Conservation (phyloP, 1,284 basidiomycete species). For the Schizopora paradoxa region DNA sequence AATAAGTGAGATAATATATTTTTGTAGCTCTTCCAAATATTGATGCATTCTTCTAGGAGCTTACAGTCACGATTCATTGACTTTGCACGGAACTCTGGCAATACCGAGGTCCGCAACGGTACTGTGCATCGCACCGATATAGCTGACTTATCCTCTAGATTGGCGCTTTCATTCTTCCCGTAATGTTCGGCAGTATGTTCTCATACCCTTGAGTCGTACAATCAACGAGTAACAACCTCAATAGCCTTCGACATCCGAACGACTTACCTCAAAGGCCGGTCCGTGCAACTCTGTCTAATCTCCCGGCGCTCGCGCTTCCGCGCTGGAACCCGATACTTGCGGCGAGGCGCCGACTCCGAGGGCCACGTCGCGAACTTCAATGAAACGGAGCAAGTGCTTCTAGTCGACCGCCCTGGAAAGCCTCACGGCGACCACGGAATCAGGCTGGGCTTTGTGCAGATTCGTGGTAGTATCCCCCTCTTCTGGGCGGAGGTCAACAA, state of each 20-base stretch:
- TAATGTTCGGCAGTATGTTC: slow-evolving; percentile 83
- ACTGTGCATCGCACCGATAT: slow-evolving; percentile 12
- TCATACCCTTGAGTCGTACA: slow-evolving; percentile 6
- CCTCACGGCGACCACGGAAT: slow-evolving; percentile 48
- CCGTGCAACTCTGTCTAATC: slow-evolving; percentile 84
- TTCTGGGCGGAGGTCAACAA: slow-evolving; percentile 99
- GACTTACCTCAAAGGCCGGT: slow-evolving; percentile 71
- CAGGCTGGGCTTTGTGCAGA: slow-evolving; percentile 86
- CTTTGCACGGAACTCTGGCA: slow-evolving; percentile 44
- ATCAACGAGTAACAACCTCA: no score
- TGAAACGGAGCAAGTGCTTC: slow-evolving; percentile 90
- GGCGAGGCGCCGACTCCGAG: slow-evolving; percentile 84
- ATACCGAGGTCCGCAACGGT: slow-evolving; percentile 45
- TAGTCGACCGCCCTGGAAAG: slow-evolving; percentile 56
- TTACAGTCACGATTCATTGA: slow-evolving; percentile 73
- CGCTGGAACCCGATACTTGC: slow-evolving; percentile 96
- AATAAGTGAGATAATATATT: slow-evolving; percentile 58
- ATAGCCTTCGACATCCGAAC: slow-evolving; percentile 86
- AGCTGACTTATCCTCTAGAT: slow-evolving; percentile 41
- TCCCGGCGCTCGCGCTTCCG: slow-evolving; percentile 91
- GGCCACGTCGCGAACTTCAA: slow-evolving; percentile 89
- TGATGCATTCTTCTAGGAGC: slow-evolving; percentile 41
- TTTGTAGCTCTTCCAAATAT: slow-evolving; percentile 9
- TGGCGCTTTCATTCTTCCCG: slow-evolving; percentile 84
- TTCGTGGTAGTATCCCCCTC: slow-evolving; percentile 88